Evolutionary conservation across 1,139 yeast genomes (phyloP), one percentile per base, ranked within the genome.

Genomic region (Pichia sp.): DNA sequence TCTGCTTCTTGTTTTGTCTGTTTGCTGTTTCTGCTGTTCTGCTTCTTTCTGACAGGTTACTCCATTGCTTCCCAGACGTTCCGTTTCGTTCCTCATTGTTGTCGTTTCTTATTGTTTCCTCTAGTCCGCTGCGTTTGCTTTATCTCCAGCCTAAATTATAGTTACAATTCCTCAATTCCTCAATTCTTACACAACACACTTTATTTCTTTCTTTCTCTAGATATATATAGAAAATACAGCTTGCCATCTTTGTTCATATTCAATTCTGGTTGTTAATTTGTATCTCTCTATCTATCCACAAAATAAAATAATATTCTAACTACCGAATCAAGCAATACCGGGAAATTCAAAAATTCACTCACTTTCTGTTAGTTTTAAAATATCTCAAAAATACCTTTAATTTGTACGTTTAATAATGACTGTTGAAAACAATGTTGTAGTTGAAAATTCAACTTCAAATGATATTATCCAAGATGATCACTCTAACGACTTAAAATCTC

Each of bases 351-450:
- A 36, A 36, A 36, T 36, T 36, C 39, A 36, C 39, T 36, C 39
- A 36, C 39, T 36, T 14, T 36, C 19, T 14, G 19, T 36, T 36
- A 36, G 4, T 3, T 22, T 22, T 22, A 22, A 22, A 36, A 36
- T 36, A 36, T 22, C 39, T 36, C 39, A 36, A 16, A 6, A 16
- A 34, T 34, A 36, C 22, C n/a, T 36, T 8, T 18, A 36, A 38
- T 38, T 22, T 38, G 22, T 22, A 38, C 42, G 28, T 38, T 38
- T 22, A 19, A 38, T 22, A 51, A 51, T 51, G 54, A 51, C 54
- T 29, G 49, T 51, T 11, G 53, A 50, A 39, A 42, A 36, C 22
- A 36, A 42, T 36, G 31, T 18, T 7, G 19, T 36, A 39, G 10
- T 18, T 10, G 45, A 39, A 25, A 16, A 5, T n/a, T 22, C 42